Evolutionary conservation across 177 flowering plant species (phyloP).

Genomic region (Vitis hybrid): DNA sequence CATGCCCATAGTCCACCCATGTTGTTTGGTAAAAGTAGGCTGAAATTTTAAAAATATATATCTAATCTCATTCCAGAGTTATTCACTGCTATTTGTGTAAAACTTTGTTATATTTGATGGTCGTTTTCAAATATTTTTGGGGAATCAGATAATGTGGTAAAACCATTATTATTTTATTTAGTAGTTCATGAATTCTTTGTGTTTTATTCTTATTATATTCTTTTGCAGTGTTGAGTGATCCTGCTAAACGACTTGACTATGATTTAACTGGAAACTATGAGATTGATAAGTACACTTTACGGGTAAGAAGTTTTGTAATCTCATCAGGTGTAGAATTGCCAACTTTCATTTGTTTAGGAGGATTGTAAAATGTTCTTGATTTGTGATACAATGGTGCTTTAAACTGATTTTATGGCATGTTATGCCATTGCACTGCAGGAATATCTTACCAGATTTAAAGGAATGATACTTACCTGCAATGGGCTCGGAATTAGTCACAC

Average conservation of each 20-base stretch:
- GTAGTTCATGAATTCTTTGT: background rate
- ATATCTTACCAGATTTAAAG: conserved; percentile 81
- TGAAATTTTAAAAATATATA: too few relatives aligned
- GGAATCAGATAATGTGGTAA: too few relatives aligned
- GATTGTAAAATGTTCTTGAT: background rate
- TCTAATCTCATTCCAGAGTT: too few relatives aligned
- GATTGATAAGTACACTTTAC: conserved; percentile 71
- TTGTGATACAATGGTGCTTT: background rate
- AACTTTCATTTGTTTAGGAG: background rate
- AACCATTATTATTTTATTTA: too few relatives aligned
- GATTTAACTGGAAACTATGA: conserved; percentile 73
- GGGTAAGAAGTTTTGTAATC: conserved; percentile 37
- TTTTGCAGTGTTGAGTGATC: conserved; percentile 75
- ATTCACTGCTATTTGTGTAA: too few relatives aligned
- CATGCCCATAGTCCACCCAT: too few relatives aligned
- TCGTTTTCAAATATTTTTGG: too few relatives aligned
- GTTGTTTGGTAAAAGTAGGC: too few relatives aligned
- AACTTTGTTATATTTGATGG: too few relatives aligned
- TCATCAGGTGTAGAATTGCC: conserved; percentile 1
- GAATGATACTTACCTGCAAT: conserved; percentile 91
- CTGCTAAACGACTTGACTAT: conserved; percentile 68
- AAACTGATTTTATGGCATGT: background rate
- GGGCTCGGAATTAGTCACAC: conserved; percentile 77
- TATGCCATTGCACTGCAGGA: conserved; percentile 44
- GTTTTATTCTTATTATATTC: background rate